phyloP scores from a whole-genome alignment of 2,329 filamentous ascomycete genomes.

The Chaetomium sp. region DNA sequence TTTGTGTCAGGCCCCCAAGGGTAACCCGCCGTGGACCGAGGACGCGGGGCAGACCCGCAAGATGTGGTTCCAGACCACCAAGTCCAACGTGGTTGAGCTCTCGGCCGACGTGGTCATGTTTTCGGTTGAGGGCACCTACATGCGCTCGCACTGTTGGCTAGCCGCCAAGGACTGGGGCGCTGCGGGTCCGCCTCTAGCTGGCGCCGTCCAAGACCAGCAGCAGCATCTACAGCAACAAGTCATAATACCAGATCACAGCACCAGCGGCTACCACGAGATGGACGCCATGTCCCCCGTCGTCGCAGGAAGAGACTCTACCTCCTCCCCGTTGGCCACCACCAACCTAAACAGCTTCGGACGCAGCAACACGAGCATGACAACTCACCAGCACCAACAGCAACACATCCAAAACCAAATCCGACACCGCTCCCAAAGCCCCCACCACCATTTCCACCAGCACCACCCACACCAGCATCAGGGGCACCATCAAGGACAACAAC shows the following conservation, averaged over 20 bases:
- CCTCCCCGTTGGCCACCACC: background rate
- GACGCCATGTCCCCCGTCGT: background rate
- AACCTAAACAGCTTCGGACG: background rate
- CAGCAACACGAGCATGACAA: background rate
- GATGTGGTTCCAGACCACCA: slow-evolving; percentile 69
- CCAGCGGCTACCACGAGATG: slow-evolving; percentile 5
- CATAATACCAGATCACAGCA: slow-evolving; percentile 19
- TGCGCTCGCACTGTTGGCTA: slow-evolving; percentile 51
- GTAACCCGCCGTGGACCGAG: slow-evolving; percentile 66
- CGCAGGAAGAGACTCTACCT: background rate
- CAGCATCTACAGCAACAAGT: background rate
- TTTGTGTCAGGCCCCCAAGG: slow-evolving; percentile 67
- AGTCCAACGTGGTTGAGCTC: slow-evolving; percentile 48
- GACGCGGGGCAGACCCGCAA: slow-evolving; percentile 57
- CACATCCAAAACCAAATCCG: background rate
- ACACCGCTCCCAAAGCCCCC: background rate
- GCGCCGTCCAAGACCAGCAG: background rate
- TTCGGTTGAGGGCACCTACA: slow-evolving; percentile 55
- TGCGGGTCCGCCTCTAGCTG: slow-evolving; percentile 14
- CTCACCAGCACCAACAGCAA: background rate
- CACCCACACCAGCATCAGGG: background rate
- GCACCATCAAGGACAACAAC: background rate
- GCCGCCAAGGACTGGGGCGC: slow-evolving; percentile 46
- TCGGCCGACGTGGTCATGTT: slow-evolving; percentile 55
- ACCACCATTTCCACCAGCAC: background rate